Percentiles rank a stretch among this genome's conserved stretches.
phyloP scores from a whole-genome alignment of 352 stramenopile species.

The Phytopythium sindhum region DNA sequence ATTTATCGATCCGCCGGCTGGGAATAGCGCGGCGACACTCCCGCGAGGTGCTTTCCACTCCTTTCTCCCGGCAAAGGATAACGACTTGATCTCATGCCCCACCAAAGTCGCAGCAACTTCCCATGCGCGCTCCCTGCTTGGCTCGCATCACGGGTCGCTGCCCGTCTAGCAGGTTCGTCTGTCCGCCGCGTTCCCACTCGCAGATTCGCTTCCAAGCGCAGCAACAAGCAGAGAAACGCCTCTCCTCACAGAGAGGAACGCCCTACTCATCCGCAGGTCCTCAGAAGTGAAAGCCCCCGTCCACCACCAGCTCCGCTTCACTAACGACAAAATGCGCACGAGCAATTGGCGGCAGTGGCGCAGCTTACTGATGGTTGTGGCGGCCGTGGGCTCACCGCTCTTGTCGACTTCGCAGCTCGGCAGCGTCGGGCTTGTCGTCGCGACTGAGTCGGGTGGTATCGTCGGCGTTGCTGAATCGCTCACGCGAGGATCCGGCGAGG shows the following conservation, averaged over 20 bases:
- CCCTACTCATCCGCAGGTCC: not conserved
- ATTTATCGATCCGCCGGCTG: not conserved
- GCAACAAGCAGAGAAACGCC: not conserved
- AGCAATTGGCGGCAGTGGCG: not conserved
- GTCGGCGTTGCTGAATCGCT: not conserved
- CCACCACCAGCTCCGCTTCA: not conserved
- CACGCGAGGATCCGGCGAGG: not conserved
- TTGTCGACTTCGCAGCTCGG: not conserved
- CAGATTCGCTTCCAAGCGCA: not conserved
- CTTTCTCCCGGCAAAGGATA: not conserved
- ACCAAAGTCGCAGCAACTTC: not conserved
- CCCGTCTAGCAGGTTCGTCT: not conserved
- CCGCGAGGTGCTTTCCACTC: not conserved
- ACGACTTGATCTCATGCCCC: not conserved
- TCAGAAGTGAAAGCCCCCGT: not conserved
- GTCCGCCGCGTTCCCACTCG: not conserved
- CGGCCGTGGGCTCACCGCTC: not conserved
- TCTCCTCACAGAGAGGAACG: not conserved
- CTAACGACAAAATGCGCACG: not conserved
- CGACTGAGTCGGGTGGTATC: not conserved
- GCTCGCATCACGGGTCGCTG: not conserved
- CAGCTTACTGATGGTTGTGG: not conserved
- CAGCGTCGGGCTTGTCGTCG: not conserved
- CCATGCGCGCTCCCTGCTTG: not conserved
- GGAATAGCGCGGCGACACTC: not conserved